phyloP scores from a whole-genome alignment of 2,329 filamentous ascomycete species.

The Colletotrichum sp. region DNA sequence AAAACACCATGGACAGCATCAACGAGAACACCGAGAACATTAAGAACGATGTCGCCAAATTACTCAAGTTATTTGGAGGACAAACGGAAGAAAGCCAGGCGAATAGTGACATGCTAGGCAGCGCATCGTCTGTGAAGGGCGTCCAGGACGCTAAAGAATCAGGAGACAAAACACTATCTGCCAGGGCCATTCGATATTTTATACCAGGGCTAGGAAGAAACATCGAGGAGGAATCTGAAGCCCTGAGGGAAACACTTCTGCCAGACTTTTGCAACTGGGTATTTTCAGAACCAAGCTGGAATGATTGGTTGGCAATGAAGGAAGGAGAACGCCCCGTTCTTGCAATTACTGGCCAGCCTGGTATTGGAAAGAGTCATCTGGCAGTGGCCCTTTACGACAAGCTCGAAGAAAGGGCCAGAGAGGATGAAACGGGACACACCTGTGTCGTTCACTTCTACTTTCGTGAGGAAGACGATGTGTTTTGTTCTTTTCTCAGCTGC shows the following conservation, averaged over 20 bases:
- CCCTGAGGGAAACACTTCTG: neutral
- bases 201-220: neutral
- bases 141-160: neutral
- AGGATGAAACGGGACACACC: neutral
- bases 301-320: neutral
- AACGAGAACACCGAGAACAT: neutral
- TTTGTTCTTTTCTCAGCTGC: neutral
- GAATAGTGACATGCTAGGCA: rapidly evolving
- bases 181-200: neutral
- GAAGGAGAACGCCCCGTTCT: neutral
- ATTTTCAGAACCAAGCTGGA: neutral
- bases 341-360: neutral
- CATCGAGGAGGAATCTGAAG: neutral
- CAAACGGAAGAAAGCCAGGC: neutral
- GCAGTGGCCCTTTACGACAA: neutral
- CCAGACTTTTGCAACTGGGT: neutral
- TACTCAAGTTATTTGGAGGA: neutral
- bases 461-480: neutral
- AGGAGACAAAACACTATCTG: neutral
- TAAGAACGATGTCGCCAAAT: neutral
- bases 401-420: neutral
- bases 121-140: neutral
- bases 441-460: neutral
- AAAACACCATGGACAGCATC: neutral
- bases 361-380: neutral